Conservation (phyloP, 2,329 filamentous ascomycete species). For the Fonsecaea monophora region DNA sequence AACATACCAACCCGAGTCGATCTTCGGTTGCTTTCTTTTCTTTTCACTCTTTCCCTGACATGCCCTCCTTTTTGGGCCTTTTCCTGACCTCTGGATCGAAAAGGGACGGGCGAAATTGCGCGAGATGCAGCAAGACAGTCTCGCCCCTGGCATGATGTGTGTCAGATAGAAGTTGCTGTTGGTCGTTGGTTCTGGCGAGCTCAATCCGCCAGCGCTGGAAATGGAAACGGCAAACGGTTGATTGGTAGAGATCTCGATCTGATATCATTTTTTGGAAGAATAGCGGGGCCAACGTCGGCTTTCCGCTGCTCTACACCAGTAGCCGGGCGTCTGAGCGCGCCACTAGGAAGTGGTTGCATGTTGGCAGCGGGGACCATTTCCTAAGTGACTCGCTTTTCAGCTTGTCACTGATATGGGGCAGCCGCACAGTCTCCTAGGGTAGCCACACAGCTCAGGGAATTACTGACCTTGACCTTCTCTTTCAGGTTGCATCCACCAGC, state of each 20-base stretch:
- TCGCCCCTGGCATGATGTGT: constrained; percentile 8
- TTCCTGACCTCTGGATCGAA: not conserved
- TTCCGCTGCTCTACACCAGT: constrained; percentile 3
- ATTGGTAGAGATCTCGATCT: constrained; percentile 23
- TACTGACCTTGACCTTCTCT: not conserved
- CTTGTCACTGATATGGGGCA: not conserved
- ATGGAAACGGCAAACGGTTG: constrained; percentile 7
- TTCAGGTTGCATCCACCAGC: not conserved
- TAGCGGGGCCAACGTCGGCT: constrained; percentile 10
- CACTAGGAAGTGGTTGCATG: constrained; percentile 2
- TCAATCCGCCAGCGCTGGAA: not conserved
- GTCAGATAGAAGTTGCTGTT: constrained; percentile 3
- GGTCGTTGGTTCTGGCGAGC: not conserved
- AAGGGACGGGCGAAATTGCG: not conserved
- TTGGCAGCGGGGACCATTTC: not conserved
- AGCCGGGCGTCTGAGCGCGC: not conserved
- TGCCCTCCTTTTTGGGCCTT: not conserved
- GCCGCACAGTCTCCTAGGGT: not conserved
- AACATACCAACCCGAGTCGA: not conserved
- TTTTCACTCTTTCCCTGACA: not conserved
- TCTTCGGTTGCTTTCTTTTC: not conserved
- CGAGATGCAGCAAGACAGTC: not conserved
- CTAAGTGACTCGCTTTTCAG: not conserved
- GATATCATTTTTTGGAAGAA: constrained; percentile 17
- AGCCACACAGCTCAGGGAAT: not conserved